Base-by-base conservation (phyloP, 768 basidiomycete genomes). In the Kwoniella newhampshirensis region DNA sequence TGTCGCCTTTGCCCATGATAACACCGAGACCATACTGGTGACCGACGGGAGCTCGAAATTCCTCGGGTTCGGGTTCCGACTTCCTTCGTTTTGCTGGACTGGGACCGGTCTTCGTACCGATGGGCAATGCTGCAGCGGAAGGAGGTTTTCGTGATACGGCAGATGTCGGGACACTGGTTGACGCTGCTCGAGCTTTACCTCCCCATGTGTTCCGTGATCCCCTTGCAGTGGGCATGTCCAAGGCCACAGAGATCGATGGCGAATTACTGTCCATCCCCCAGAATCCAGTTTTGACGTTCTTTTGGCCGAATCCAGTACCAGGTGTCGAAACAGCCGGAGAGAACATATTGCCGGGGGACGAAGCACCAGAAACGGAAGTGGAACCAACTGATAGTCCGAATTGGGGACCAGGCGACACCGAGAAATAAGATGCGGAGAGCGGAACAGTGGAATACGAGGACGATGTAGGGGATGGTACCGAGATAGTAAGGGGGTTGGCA, bases 11-110 rank as follows among this genome's bases (percentile, higher is more conserved):
- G 41, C 55, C 55, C 17, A 50, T 54, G 27, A 53, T 28, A 13
- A 66, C 49, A 26, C 62, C 62, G 15, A 70, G 50, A 3, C 64
- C 68, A 25, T 50, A 35, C 20, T 36, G 25, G 21, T 15, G 23
- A 23, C n/a, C 30, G 15, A 15, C 4, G 13, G 42, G 50, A 7
- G 13, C 39, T 35, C 62, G 46, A 26, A 53, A 51, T 20, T 61
- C 57, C 15, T 67, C 68, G 3, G 63, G 51, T 30, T 63, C 57
- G 18, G 63, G 63, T 23, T 62, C 66, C 7, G 68, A 70, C 39
- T 70, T 70, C 17, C 68, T 58, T 13, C 68, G 41, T 37, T 70
- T 70, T 1, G 62, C 44, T 17, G 63, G 63, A 4, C 28, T 43
- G 6, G 47, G 51, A 3, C 42, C 50, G 8, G 51, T 44, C 2